Conservation (phyloP, 345 rosid genomes). For the Eucalyptus erythrocorys region DNA sequence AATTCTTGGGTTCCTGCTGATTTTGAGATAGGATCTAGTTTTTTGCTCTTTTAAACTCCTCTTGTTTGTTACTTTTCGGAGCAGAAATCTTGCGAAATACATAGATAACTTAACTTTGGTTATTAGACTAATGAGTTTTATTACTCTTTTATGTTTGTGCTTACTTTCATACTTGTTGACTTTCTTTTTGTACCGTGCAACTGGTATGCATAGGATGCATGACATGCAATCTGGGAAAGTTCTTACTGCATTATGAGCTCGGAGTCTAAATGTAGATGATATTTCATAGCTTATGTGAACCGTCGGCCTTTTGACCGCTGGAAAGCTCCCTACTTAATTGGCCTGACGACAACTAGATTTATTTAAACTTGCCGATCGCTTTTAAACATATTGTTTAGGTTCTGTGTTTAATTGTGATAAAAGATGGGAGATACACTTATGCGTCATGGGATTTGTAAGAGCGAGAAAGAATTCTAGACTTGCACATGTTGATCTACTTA, state of each 20-base stretch:
- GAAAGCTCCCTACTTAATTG: neutral
- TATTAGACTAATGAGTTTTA: neutral
- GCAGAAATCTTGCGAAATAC: neutral
- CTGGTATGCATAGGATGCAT: neutral
- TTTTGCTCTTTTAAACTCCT: neutral
- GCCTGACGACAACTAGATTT: neutral
- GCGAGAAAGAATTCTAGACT: neutral
- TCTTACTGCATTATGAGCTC: neutral
- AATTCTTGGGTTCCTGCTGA: neutral
- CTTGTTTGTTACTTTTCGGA: neutral
- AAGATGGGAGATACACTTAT: neutral
- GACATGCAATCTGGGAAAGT: neutral
- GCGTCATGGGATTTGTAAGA: neutral
- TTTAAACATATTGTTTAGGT: neutral
- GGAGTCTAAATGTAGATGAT: neutral
- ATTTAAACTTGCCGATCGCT: neutral
- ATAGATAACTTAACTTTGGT: neutral
- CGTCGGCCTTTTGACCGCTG: neutral
- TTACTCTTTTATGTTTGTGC: neutral
- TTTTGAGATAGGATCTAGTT: neutral
- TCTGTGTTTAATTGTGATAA: neutral
- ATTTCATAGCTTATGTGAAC: neutral
- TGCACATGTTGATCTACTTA: neutral
- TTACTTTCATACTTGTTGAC: neutral
- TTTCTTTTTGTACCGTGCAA: neutral